Base-by-base conservation (phyloP, 495 filamentous ascomycete species). In the Usnea hakonensis region DNA sequence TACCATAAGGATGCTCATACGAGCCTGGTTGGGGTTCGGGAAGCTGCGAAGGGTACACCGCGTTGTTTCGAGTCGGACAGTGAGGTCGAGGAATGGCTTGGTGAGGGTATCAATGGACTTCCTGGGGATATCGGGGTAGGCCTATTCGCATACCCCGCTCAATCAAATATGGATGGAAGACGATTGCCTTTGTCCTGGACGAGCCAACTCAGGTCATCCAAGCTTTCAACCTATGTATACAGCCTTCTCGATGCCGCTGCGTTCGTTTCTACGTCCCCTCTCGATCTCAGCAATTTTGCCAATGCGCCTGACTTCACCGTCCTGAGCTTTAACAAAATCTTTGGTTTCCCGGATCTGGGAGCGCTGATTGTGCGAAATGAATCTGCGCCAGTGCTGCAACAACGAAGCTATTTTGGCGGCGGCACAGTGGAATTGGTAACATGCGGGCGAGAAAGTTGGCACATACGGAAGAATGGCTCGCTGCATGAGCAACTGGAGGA, bases 241-340 rank as follows among this genome's bases (percentile, higher is more conserved):
- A 89, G 89, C 0, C 72, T 97, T 44, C 80, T 96, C n/a, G 93
- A 97, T 75, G 93, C 90, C n/a, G 91, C 93, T 6, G 87, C 90
- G 0, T 76, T 92, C 0, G 87, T 87, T 5, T 86, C 90, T 11
- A 95, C 91, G 3, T 79, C 88, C 8, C 85, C 85, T 0, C 76
- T 96, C 28, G 85, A 95, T 70, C 70, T 97, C 28, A 79, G 84
- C 57, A 72, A 87, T 65, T 68, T 76, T 10, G 73, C 77, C 10
- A 65, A 68, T 2, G 87, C 89, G 1, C 90, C 93, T 0, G 93
- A 97, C 67, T 97, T 96, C 65, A 90, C 86, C 6, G 90, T 89
- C 0, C 70, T 97, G 28, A 95, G 90, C 76, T 91, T 97, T 67
- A 95, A 96, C 73, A 97, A 97, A 73, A 94, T 97, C 28, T 97